phyloP scores from a whole-genome alignment of 2,329 filamentous ascomycete genomes.

The Xylariaceae sp. region DNA sequence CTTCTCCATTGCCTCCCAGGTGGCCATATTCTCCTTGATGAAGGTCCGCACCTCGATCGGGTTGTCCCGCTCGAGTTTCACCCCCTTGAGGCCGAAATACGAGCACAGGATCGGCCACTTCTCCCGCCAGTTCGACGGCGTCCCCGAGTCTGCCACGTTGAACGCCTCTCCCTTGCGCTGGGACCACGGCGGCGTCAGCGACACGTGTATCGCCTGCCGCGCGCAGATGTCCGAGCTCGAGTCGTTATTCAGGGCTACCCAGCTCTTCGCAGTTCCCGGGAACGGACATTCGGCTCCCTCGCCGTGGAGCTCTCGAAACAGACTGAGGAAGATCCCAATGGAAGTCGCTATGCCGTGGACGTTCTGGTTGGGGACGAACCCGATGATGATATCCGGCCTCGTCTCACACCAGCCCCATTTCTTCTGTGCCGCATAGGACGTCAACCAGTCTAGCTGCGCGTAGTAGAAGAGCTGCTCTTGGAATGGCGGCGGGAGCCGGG shows the following conservation, averaged over 20 bases:
- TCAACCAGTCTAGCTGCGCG: conserved; percentile 45
- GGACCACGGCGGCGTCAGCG: conserved; percentile 43
- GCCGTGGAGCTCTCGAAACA: conserved; percentile 42
- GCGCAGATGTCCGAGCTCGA: conserved; percentile 43
- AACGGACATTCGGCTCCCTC: conserved; percentile 40
- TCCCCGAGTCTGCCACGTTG: conserved; percentile 46
- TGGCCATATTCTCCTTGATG: conserved; percentile 36
- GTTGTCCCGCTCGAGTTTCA: conserved; percentile 3
- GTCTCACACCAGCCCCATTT: conserved; percentile 48
- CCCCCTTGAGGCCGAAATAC: conserved; percentile 49
- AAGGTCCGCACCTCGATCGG: conserved; percentile 20
- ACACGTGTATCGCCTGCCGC: conserved; percentile 45
- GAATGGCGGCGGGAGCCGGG: conserved; percentile 45
- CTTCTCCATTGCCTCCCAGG: conserved; percentile 39
- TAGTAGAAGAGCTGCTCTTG: conserved; percentile 51
- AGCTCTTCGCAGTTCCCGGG: conserved; percentile 41
- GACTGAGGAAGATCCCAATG: conserved; percentile 42
- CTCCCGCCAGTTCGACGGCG: conserved; percentile 42
- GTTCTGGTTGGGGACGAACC: conserved; percentile 48
- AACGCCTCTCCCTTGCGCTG: conserved; percentile 39
- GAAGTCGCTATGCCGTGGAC: conserved; percentile 46
- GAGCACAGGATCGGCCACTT: conserved; percentile 51
- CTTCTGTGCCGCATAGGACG: conserved; percentile 40
- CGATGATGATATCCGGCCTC: conserved; percentile 47
- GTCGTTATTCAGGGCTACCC: conserved; percentile 39